phyloP scores from a whole-genome alignment of 345 rosid species.

The Erucastrum elatum region DNA sequence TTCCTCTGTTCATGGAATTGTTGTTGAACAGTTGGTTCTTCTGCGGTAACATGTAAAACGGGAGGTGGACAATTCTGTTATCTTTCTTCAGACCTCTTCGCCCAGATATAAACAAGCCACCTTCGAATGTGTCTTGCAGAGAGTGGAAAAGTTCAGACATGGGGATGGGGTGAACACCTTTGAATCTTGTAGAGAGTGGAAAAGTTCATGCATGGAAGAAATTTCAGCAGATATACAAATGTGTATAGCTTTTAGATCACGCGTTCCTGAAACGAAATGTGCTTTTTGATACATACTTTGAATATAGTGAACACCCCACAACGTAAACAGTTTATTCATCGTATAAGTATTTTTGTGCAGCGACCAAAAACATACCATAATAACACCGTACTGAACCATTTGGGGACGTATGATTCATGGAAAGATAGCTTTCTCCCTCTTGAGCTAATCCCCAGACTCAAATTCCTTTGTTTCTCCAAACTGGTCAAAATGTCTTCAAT shows the following conservation, averaged over 20 bases:
- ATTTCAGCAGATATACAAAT: constrained; percentile 59
- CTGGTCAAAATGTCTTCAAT: constrained; percentile 77
- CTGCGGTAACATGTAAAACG: no score
- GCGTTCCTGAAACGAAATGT: constrained; percentile 35
- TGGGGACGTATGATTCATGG: constrained; percentile 27
- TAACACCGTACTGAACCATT: constrained; percentile 44
- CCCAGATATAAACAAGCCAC: background rate
- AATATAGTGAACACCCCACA: constrained; percentile 9
- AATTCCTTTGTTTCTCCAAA: constrained; percentile 80
- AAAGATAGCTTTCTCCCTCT: constrained; percentile 39
- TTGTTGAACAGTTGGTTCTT: constrained; percentile 41
- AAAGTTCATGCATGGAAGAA: background rate
- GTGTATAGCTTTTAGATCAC: constrained; percentile 18
- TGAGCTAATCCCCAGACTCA: constrained; percentile 56
- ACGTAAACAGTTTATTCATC: constrained; percentile 11
- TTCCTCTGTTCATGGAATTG: background rate
- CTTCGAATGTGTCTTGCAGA: background rate
- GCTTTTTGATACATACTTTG: constrained; percentile 31
- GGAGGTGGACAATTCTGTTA: no score
- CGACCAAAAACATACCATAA: constrained; percentile 48
- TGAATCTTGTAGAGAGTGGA: no score
- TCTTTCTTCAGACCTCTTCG: background rate
- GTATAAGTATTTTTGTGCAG: background rate
- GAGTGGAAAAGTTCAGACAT: background rate
- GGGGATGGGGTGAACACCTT: no score